Conservation (phyloP, 2,329 filamentous ascomycete genomes). For the Aspergillus sp. region DNA sequence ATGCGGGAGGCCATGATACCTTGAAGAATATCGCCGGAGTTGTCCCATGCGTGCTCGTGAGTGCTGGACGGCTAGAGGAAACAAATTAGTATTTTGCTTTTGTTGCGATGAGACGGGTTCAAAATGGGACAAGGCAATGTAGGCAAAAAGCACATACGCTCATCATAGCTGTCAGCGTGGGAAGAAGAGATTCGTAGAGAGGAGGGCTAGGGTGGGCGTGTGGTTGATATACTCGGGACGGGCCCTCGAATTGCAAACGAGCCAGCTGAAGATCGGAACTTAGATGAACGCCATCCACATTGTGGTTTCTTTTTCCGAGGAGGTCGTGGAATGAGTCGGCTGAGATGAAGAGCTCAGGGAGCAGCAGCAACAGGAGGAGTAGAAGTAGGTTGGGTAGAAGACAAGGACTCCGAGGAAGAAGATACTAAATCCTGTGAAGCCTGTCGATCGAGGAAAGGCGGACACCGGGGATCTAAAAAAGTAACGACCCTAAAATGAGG, state of each 20-base stretch:
- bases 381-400: too few species aligned
- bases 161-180: constrained; percentile 15
- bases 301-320: neutral
- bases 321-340: neutral
- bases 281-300: neutral
- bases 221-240: constrained; percentile 4
- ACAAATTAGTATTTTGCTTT: neutral
- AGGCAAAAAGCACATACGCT: constrained; percentile 14
- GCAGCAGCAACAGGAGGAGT: too few species aligned
- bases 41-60: constrained; percentile 19
- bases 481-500: neutral
- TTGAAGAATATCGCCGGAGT: constrained; percentile 29
- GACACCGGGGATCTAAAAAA: too few species aligned
- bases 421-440: too few species aligned
- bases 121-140: neutral
- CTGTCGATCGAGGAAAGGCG: too few species aligned
- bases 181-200: constrained; percentile 3
- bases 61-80: constrained; percentile 10
- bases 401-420: too few species aligned
- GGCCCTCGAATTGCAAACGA: neutral
- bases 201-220: neutral
- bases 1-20: constrained; percentile 25
- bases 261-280: constrained; percentile 1
- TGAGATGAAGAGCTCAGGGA: neutral
- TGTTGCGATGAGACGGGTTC: neutral